Evolutionary conservation across 371 early-diverging fungal species (phyloP), one percentile per base, ranked within the genome.

Genomic region (Lichtheimia ramosa): DNA sequence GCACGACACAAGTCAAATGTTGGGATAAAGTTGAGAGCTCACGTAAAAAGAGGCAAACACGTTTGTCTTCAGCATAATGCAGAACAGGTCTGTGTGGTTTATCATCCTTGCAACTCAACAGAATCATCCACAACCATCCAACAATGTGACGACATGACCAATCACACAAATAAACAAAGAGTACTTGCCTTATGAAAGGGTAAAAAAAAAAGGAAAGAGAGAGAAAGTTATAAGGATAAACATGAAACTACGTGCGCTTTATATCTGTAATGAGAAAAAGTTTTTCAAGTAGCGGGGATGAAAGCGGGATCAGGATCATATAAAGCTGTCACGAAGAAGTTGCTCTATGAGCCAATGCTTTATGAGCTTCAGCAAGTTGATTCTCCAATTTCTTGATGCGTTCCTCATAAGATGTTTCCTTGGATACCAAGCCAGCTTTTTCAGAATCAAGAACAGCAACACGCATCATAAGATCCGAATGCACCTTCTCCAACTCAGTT

Each of bases 371-470:
- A 25, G 77, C 71, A 43, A 91, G 78, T 61, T 88, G 85, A n/a
- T 61, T 65, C 73, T 89, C 89, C 18, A 91, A 77, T 52, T 66
- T 74, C 41, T 66, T 71, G 62, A 91, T 84, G 48, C 87, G 83
- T 57, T 78, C 74, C 48, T 74, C 78, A 46, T 89, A 80, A 40
- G 83, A 83, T 16, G 69, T 63, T 64, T 88, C 91, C 59, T 84
- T 87, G 55, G 68, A 71, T 25, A 70, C 57, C 23, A 81, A 79
- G 49, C 68, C 68, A 25, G 65, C 73, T 57, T 83, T 82, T 68
- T 90, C 89, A 54, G 73, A 82, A 60, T 89, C 88, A 43, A 90
- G 69, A 13, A 90, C 85, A 16, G 90, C 89, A 39, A 89, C 66
- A 62, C 79, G 77, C 55, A 82, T 78, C 51, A 74, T 71, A 40